Evolutionary conservation across 108 stramenopile genomes (phyloP).

Genomic region (Stephanodiscus minutulus): DNA sequence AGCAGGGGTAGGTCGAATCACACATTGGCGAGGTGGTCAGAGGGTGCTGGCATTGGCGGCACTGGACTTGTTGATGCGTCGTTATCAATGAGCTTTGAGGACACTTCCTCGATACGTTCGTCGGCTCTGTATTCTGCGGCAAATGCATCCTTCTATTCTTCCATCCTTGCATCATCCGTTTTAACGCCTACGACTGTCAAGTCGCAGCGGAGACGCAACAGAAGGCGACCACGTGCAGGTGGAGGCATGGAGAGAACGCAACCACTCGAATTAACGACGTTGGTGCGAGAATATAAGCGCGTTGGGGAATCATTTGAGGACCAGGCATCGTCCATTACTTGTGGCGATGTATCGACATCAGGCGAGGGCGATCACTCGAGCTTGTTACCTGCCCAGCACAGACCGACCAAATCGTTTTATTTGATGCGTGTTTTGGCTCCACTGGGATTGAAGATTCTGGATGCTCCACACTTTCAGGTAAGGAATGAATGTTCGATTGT

Average conservation of each 20-base stretch:
- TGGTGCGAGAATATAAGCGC: conserved; percentile 19
- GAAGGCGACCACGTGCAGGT: conserved; percentile 46
- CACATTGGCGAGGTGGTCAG: neutral
- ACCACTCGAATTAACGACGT: conserved; percentile 7
- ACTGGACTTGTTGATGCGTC: conserved; percentile 8
- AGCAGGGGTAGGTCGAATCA: conserved; percentile 7
- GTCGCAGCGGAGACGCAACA: conserved; percentile 52
- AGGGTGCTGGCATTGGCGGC: conserved; percentile 5
- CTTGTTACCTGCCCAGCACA: neutral
- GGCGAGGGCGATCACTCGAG: conserved; percentile 14
- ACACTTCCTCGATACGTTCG: conserved; percentile 22
- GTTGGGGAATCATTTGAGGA: conserved; percentile 44
- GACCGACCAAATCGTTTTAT: conserved; percentile 50
- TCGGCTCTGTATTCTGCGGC: conserved; percentile 24
- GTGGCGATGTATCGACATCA: conserved; percentile 17
- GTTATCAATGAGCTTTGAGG: conserved; percentile 22
- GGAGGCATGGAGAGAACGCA: conserved; percentile 10
- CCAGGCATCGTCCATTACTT: conserved; percentile 16
- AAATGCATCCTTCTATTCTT: conserved; percentile 31
- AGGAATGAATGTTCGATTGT: neutral
- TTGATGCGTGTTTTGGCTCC: conserved; percentile 80
- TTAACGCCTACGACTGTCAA: conserved; percentile 46
- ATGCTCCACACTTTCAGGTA: conserved; percentile 85
- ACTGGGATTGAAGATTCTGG: conserved; percentile 79
- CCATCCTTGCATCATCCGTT: conserved; percentile 44